phyloP scores from a whole-genome alignment of 129 eudicot species.

The Tagetes erecta region DNA sequence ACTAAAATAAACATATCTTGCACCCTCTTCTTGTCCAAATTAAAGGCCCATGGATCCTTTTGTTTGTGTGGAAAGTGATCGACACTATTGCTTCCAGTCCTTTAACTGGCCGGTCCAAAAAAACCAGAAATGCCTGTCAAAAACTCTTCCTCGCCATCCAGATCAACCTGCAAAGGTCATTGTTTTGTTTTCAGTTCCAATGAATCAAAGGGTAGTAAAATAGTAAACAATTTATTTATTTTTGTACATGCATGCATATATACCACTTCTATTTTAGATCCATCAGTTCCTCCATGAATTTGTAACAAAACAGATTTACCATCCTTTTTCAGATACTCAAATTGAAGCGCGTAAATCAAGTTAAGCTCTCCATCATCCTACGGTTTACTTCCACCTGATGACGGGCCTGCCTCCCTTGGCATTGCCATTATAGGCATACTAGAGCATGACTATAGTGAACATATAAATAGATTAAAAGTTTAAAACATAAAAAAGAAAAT shows the following conservation, averaged over 20 bases:
- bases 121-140: background rate
- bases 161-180: background rate
- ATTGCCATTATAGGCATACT: background rate
- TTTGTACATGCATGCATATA: background rate
- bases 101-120: constrained; percentile 10
- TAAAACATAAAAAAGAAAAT: background rate
- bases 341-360: background rate
- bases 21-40: constrained; percentile 11
- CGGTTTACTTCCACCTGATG: background rate
- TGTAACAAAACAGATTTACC: background rate
- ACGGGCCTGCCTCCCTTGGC: background rate
- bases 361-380: background rate
- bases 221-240: too few species aligned
- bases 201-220: background rate
- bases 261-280: background rate
- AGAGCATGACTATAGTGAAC: background rate
- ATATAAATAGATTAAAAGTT: background rate
- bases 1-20: background rate
- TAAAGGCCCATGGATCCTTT: constrained; percentile 5
- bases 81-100: constrained; percentile 20
- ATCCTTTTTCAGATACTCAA: background rate
- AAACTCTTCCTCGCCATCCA: background rate
- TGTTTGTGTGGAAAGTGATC: constrained; percentile 15
- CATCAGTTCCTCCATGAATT: background rate
- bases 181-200: background rate